Conservation (phyloP, 148 eudicot genomes). For the Simmondsia chinensis region DNA sequence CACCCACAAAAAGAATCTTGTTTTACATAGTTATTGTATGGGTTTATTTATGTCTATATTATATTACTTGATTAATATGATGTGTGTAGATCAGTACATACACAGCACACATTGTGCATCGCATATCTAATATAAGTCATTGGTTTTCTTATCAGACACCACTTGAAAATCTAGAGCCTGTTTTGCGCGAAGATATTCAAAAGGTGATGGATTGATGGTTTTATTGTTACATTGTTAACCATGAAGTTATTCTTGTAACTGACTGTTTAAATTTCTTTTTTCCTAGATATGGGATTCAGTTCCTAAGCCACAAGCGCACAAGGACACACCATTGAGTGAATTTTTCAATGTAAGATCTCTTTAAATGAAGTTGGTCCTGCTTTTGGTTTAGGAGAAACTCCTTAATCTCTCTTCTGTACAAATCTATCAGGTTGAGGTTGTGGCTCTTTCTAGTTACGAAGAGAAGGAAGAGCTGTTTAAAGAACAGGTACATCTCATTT, state of each 20-base stretch:
- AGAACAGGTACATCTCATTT: slow-evolving; percentile 66
- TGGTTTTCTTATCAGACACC: slow-evolving; percentile 55
- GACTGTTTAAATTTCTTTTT: neutral
- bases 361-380: too few species aligned
- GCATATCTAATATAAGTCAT: too few species aligned
- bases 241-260: slow-evolving; percentile 1
- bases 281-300: slow-evolving; percentile 94
- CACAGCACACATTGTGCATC: too few species aligned
- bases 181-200: slow-evolving; percentile 89
- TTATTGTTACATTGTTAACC: slow-evolving; percentile 2
- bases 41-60: too few species aligned
- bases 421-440: slow-evolving; percentile 78
- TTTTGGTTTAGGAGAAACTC: too few species aligned
- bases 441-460: slow-evolving; percentile 90
- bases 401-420: slow-evolving; percentile 9
- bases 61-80: too few species aligned
- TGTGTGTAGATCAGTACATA: too few species aligned
- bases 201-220: slow-evolving; percentile 47
- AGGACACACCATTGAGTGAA: slow-evolving; percentile 82
- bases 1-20: too few species aligned
- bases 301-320: slow-evolving; percentile 95
- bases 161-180: slow-evolving; percentile 89
- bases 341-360: slow-evolving; percentile 85
- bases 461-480: slow-evolving; percentile 93
- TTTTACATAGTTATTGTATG: too few species aligned